Evolutionary conservation across 2,329 filamentous ascomycete genomes (phyloP), one percentile per base, ranked within the genome.

Genomic region (Aspergillus ochraceoroseus): DNA sequence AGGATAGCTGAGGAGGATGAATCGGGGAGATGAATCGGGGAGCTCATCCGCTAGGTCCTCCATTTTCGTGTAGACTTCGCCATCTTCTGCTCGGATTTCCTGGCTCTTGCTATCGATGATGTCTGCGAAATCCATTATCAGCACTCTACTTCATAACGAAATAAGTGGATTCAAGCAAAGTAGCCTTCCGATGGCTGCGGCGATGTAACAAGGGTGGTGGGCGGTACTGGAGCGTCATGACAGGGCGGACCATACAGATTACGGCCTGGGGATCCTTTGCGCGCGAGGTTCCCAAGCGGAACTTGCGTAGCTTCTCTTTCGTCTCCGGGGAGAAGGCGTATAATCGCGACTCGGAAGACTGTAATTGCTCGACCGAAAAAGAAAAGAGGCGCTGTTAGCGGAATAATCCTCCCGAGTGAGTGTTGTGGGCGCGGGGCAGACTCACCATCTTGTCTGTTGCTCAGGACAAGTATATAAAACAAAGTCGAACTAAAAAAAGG

Each of bases 281-380:
- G 51, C 92, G 76, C 22, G 89, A 95, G 2, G 92, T 96, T 17
- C 83, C 80, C 18, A 98, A 76, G 35, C 92, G 85, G 71, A 98
- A 98, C 69, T 95, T 96, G 66, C 87, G 85, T 52, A 98, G 79
- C 60, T 89, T 83, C 52, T 88, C 82, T 68, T 84, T 92, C 31
- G 87, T 95, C 69, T 92, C 87, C 50, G 81, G 78, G 20, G 88
- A 94, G 77, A 96, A 94, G 44, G 85, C 87, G 71, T 95, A 96
- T 48, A 96, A 77, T 55, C 88, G 77, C 47, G 87, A 82, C 73
- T 95, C 89, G 61, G 89, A 94, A 57, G 81, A 64, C 38, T 41
- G 32, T 9, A 68, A 11, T 28, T n/a, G 14, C 13, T 43, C 27
- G 23, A 26, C 32, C 14, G 17, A 31, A 31, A 23, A 7, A 27